Base-by-base conservation (phyloP, 495 filamentous ascomycete species). In the Aspergillus campestris region DNA sequence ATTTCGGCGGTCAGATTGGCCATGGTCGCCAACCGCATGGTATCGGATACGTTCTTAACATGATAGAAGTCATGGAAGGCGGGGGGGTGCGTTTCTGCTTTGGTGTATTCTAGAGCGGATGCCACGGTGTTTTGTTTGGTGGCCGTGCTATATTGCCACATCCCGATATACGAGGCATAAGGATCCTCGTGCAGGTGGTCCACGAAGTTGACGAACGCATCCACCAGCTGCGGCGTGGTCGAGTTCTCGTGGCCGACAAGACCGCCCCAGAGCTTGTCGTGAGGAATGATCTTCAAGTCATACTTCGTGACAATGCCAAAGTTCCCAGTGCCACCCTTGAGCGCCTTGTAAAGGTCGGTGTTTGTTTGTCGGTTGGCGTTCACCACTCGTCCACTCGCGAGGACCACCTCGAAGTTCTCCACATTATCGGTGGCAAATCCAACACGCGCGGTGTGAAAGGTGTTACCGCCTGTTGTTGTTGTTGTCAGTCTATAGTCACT, bases 281-380 rank as follows among this genome's bases (percentile, higher is more conserved):
- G 57, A 0, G 57, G 44, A 27, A 61, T 55, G 5, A 51, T 40
- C 10, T 40, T 43, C 13, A 77, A 43, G 32, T 77, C 67, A 40
- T 72, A 75, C n/a, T 66, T 63, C 3, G 76, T 80, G 2, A 80
- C 72, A 28, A 81, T 69, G 0, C 76, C 77, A 47, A 77, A 78
- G 55, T 79, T 79, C 52, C 64, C 70, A 1, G 58, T 44, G 10
- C 77, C 77, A 6, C 77, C 79, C 35, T 78, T 77, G 3, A 81
- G 65, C 5, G 78, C 77, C 40, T 55, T 57, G 58, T 59, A 80
- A 6, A 82, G 55, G 42, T 80, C 76, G 0, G 62, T 6, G 37
- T 74, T 61, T 0, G 51, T 50, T 0, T 47, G 35, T 1, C 49
- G 46, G 48, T 74, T 78, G 38, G 69, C 75, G 34, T 75, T 69